Conservation (phyloP, 2,329 filamentous ascomycete species). For the Xylariomycetidae sp. region DNA sequence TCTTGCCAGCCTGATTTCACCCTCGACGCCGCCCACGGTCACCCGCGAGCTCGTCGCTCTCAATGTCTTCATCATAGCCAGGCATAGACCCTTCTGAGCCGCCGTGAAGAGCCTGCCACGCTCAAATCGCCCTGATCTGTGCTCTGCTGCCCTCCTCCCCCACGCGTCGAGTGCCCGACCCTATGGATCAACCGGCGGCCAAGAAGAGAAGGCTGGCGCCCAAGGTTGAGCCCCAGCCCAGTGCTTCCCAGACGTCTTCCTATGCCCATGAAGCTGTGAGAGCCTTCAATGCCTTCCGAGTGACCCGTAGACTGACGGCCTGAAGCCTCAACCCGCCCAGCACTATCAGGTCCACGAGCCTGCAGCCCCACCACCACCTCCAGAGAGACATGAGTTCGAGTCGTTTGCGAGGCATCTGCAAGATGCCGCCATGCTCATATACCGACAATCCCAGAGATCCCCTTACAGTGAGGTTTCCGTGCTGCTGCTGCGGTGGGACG, state of each 20-base stretch:
- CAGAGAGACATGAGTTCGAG: conserved; percentile 57
- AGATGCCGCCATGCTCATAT: conserved; percentile 62
- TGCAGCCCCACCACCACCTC: conserved; percentile 24
- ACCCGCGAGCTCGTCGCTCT: conserved; percentile 5
- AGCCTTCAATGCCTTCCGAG: conserved; percentile 8
- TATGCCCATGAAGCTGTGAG: conserved; percentile 25
- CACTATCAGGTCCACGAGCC: conserved; percentile 24
- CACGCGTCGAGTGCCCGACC: neutral
- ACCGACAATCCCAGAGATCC: conserved; percentile 53
- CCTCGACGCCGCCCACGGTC: conserved; percentile 3
- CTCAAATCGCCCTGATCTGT: conserved; percentile 9
- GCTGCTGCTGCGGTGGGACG: conserved; percentile 57
- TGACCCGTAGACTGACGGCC: conserved; percentile 8
- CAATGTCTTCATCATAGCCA: conserved; percentile 6
- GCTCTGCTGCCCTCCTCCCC: neutral
- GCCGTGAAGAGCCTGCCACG: conserved; percentile 2
- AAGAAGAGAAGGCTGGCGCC: conserved; percentile 35
- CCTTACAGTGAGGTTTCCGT: conserved; percentile 55
- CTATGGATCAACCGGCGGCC: conserved; percentile 30
- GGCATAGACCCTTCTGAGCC: conserved; percentile 3
- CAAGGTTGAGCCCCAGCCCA: conserved; percentile 28
- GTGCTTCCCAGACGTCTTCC: conserved; percentile 21
- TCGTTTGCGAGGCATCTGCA: conserved; percentile 61
- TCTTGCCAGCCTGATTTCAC: conserved; percentile 17
- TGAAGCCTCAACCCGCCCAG: conserved; percentile 16